Conservation (phyloP, 2,329 filamentous ascomycete genomes). For the Thermomyces lanuginosus region DNA sequence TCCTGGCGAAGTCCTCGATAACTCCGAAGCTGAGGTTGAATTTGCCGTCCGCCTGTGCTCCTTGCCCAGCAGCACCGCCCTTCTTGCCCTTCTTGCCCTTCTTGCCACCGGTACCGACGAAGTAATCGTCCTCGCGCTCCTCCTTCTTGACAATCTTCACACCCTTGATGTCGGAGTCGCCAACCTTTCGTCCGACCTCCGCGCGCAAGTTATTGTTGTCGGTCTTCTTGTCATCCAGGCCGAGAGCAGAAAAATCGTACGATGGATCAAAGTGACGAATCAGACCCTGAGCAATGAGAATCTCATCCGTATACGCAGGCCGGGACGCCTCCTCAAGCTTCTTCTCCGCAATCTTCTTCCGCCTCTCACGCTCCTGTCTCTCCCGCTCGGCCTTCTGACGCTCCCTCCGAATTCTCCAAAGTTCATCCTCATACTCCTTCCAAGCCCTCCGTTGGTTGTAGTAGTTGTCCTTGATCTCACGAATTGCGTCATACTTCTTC, state of each 20-base stretch:
- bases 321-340: slow-evolving; percentile 40
- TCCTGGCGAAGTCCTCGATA: slow-evolving; percentile 72
- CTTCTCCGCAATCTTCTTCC: slow-evolving; percentile 38
- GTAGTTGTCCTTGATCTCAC: slow-evolving; percentile 79
- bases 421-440: slow-evolving; percentile 68
- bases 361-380: slow-evolving; percentile 32
- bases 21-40: slow-evolving; percentile 84
- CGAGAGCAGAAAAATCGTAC: slow-evolving; percentile 50
- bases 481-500: slow-evolving; percentile 65
- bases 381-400: slow-evolving; percentile 65
- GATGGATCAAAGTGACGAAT: slow-evolving; percentile 81
- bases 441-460: slow-evolving; percentile 68
- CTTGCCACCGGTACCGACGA: slow-evolving; percentile 54
- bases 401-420: slow-evolving; percentile 58
- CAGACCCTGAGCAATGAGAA: slow-evolving; percentile 70
- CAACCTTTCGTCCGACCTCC: slow-evolving; percentile 65
- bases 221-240: slow-evolving; percentile 29
- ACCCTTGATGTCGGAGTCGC: slow-evolving; percentile 71
- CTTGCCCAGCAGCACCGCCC: too few relatives aligned
- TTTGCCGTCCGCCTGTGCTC: slow-evolving; percentile 34
- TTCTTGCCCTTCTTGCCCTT: slow-evolving; percentile 85
- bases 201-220: slow-evolving; percentile 57
- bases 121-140: slow-evolving; percentile 73
- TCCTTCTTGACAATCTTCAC: slow-evolving; percentile 72
- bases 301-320: slow-evolving; percentile 83